phyloP scores from a whole-genome alignment of 306 rosid species.

The Nissolia schottii region DNA sequence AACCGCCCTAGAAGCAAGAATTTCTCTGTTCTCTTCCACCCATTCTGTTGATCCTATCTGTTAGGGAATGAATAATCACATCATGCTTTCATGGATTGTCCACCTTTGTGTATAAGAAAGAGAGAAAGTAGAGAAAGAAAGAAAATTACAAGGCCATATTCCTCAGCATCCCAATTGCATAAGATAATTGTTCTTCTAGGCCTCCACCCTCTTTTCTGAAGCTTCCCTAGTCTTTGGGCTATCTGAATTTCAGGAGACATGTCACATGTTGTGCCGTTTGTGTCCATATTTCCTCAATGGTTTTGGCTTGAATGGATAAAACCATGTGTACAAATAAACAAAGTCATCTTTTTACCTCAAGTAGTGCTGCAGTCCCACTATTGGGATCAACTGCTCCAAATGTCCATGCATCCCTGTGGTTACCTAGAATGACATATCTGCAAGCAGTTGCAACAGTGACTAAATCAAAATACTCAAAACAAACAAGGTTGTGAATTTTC shows the following conservation, averaged over 20 bases:
- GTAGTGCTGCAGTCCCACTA: conserved; percentile 73
- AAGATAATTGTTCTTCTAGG: conserved; percentile 70
- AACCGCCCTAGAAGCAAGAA: conserved; percentile 64
- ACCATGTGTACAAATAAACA: neutral
- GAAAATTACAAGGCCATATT: conserved; percentile 62
- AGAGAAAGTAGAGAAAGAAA: conserved; percentile 1
- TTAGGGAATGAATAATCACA: neutral
- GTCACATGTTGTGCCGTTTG: neutral
- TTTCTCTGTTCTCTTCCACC: conserved; percentile 75
- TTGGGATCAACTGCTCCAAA: conserved; percentile 88
- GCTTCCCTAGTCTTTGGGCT: conserved; percentile 55
- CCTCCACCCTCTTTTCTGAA: conserved; percentile 63
- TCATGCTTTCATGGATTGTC: neutral
- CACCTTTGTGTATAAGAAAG: neutral
- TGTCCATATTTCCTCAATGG: neutral
- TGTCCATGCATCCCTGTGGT: conserved; percentile 82
- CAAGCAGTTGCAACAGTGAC: conserved; percentile 25
- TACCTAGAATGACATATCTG: conserved; percentile 71
- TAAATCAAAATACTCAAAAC: neutral
- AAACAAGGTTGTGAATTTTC: neutral
- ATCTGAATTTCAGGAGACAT: conserved; percentile 34
- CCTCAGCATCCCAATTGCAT: conserved; percentile 87
- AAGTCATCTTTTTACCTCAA: conserved; percentile 46
- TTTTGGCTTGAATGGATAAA: neutral
- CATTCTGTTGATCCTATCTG: conserved; percentile 82